Conservation (phyloP, 2,329 filamentous ascomycete species). For the Colletotrichum sp. region DNA sequence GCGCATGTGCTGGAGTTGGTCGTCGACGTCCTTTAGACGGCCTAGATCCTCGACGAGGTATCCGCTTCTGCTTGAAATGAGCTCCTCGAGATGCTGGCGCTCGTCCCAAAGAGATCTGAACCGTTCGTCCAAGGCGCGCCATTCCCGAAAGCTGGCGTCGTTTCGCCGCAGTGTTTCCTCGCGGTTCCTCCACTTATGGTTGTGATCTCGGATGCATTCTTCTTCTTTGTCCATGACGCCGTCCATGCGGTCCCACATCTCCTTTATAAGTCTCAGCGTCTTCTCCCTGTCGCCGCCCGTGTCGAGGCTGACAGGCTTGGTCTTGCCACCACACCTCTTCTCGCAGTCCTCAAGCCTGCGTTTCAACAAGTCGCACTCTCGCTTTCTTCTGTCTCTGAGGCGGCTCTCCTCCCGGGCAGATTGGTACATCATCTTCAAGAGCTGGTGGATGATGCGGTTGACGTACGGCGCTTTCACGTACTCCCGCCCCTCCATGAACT, state of each 20-base stretch:
- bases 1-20: neutral
- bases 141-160: neutral
- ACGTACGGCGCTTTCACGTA: conserved; percentile 10
- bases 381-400: neutral
- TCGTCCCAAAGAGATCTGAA: neutral
- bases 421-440: conserved; percentile 9
- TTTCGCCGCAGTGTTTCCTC: neutral
- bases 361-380: neutral
- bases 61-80: neutral
- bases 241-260: neutral
- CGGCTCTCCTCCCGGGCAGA: conserved; percentile 14
- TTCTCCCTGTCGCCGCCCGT: neutral
- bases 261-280: neutral
- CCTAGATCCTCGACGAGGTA: neutral
- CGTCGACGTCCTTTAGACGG: neutral
- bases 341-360: neutral
- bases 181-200: neutral
- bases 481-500: conserved; percentile 16
- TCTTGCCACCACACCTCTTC: neutral
- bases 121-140: neutral
- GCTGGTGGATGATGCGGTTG: conserved; percentile 16
- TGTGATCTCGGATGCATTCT: neutral
- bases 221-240: neutral
- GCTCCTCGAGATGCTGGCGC: neutral
- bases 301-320: neutral